phyloP scores from a whole-genome alignment of 805 yeast species.

The Blastobotrys peoriensis region DNA sequence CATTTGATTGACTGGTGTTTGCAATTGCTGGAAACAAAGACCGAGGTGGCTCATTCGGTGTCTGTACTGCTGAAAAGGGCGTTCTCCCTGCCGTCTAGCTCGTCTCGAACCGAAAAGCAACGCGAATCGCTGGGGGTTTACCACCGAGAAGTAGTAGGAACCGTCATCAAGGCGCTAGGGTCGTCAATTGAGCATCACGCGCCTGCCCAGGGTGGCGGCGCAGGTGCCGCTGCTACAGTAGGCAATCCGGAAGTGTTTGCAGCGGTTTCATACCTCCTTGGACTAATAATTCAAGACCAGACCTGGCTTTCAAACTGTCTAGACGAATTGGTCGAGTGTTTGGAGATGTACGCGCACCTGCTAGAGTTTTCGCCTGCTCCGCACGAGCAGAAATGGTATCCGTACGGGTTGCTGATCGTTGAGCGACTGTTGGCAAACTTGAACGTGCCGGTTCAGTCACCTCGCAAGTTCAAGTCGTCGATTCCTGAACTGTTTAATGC shows the following conservation, averaged over 20 bases:
- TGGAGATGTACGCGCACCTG: conserved; percentile 17
- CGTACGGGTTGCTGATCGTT: conserved; percentile 48
- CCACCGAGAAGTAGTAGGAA: conserved; percentile 12
- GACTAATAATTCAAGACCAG: conserved; percentile 21
- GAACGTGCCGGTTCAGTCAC: conserved; percentile 43
- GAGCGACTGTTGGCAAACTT: conserved; percentile 50
- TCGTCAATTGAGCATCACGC: no score
- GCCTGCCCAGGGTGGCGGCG: no score
- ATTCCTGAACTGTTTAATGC: conserved; percentile 8
- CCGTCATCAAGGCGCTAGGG: conserved; percentile 10
- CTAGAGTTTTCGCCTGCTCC: conserved; percentile 3
- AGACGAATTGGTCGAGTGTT: conserved; percentile 11
- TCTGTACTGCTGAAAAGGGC: conserved; percentile 16
- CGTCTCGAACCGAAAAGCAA: conserved; percentile 13
- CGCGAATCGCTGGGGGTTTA: conserved; percentile 8
- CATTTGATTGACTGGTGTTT: conserved; percentile 18
- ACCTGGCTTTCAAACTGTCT: conserved; percentile 14
- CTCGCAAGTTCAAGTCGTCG: conserved; percentile 23
- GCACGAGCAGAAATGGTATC: conserved; percentile 44
- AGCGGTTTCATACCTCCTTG: conserved; percentile 22
- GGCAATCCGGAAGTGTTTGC: conserved; percentile 5
- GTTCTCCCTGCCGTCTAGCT: conserved; percentile 7
- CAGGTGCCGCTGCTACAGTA: no score
- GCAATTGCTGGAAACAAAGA: conserved; percentile 15
- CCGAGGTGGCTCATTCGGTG: conserved; percentile 21